phyloP scores from a whole-genome alignment of 305 asterid species.

The Fraxinus angustifolia region DNA sequence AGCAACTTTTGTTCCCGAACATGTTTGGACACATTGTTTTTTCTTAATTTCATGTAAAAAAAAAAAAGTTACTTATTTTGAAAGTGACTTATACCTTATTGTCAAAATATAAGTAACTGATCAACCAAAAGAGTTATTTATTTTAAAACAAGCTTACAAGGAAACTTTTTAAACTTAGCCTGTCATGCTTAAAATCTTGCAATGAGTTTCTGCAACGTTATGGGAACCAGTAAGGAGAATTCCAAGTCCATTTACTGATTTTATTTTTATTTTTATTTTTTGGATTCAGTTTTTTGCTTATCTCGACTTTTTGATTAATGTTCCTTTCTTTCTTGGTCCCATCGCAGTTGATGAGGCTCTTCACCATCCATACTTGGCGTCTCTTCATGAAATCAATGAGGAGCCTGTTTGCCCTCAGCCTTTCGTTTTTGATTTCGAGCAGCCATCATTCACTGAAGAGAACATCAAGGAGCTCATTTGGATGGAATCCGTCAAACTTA shows the following conservation, averaged over 20 bases:
- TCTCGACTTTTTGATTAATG: neutral
- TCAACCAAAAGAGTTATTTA: neutral
- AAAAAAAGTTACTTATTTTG: neutral
- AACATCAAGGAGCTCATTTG: constrained; percentile 75
- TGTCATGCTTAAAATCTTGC: neutral
- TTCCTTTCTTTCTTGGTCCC: neutral
- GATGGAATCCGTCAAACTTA: constrained; percentile 27
- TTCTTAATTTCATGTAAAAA: neutral
- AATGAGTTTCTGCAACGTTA: neutral
- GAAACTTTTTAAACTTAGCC: neutral
- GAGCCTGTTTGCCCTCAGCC: constrained; percentile 59
- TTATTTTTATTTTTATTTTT: too few species aligned
- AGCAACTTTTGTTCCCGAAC: neutral
- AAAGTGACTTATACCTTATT: neutral
- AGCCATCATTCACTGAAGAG: constrained; percentile 64
- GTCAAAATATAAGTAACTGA: neutral
- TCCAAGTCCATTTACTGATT: neutral
- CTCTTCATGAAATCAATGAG: constrained; percentile 65
- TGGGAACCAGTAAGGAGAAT: neutral
- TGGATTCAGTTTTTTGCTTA: neutral
- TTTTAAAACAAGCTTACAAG: neutral
- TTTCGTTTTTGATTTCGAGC: constrained; percentile 66
- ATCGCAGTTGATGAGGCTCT: constrained; percentile 61
- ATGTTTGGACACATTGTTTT: neutral
- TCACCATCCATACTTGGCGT: constrained; percentile 62